Percentiles rank a stretch among this genome's conserved stretches.
phyloP scores from a whole-genome alignment of 192 early-diverging fungal species.

The Coemansia sp. region DNA sequence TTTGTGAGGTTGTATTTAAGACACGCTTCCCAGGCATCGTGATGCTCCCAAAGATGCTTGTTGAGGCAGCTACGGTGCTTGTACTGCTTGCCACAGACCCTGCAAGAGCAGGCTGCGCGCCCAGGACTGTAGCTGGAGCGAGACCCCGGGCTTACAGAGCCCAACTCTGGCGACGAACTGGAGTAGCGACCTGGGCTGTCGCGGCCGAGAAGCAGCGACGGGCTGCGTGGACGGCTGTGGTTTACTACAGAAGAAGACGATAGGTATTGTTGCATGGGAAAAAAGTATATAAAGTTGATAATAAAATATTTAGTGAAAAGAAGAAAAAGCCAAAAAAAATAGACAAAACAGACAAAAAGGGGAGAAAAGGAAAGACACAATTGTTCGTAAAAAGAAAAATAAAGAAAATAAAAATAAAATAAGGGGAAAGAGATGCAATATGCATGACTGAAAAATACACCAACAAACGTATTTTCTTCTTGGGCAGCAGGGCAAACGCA shows the following conservation, averaged over 20 bases:
- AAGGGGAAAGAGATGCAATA: neutral
- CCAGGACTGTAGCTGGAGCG: constrained; percentile 51
- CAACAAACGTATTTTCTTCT: neutral
- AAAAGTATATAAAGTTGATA: constrained; percentile 9
- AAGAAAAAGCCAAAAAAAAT: constrained; percentile 5
- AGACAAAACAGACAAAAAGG: constrained; percentile 2
- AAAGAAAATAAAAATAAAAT: neutral
- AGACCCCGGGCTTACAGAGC: constrained; percentile 34
- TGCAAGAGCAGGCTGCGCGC: constrained; percentile 54
- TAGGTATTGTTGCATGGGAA: neutral
- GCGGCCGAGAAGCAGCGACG: constrained; percentile 21
- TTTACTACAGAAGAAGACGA: constrained; percentile 23
- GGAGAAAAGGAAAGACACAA: constrained; percentile 8
- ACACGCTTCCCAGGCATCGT: constrained; percentile 63
- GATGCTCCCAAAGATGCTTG: constrained; percentile 66
- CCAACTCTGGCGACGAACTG: constrained; percentile 42
- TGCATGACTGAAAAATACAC: neutral
- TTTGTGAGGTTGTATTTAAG: constrained; percentile 65
- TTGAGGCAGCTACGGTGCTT: constrained; percentile 63
- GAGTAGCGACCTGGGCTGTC: constrained; percentile 40
- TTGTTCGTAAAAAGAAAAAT: constrained; percentile 8
- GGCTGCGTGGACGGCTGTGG: constrained; percentile 17
- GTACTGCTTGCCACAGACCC: constrained; percentile 62
- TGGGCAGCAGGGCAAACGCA: neutral
- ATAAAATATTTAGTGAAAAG: constrained; percentile 11